Evolutionary conservation across 257 asterid species (phyloP), one percentile per base, ranked within the genome.

Genomic region (Coffea eugenioides): DNA sequence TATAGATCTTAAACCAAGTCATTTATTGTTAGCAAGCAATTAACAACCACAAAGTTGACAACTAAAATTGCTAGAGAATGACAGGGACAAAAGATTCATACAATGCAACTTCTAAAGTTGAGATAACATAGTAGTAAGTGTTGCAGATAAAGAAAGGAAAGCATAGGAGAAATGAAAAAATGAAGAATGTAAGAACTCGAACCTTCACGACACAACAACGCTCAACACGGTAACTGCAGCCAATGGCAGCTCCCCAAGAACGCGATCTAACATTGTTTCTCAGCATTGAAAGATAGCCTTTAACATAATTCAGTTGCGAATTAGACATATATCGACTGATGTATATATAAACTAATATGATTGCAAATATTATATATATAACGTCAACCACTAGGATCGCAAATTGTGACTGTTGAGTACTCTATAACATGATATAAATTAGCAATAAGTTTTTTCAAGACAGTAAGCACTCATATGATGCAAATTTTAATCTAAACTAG

Each of bases 201-300:
- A 96, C 99, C 98, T 94, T 96, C 78, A 92, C 86, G 75, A 92
- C 90, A 87, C 91, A 89, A 86, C 99, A 96, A 67, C 89, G 91
- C 86, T 96, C 98, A 5, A 94, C 94, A 76, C 95, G 92, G 80
- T 92, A 93, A 86, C 99, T 96, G 88, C 98, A 96, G 74, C 90
- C 97, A 80, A 91, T 89, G 36, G 95, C 97, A 87, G 99, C 91
- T 84, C 97, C 98, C 99, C 98, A 96, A 34, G 98, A 93, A 66
- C 98, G 97, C 15, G 99, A 96, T 56, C 98, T 98, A 54, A 94
- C 98, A 83, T 90, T 94, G 89, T 96, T 96, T 86, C 99, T 92
- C 88, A 94, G 82, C 49, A 97, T 88, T 77, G 99, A 96, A 80
- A 90, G 83, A 85, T 94, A 96, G 84, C 97, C 99, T 96, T 71